phyloP scores from a whole-genome alignment of 2,329 filamentous ascomycete genomes.

The Pyrenophora graminea region DNA sequence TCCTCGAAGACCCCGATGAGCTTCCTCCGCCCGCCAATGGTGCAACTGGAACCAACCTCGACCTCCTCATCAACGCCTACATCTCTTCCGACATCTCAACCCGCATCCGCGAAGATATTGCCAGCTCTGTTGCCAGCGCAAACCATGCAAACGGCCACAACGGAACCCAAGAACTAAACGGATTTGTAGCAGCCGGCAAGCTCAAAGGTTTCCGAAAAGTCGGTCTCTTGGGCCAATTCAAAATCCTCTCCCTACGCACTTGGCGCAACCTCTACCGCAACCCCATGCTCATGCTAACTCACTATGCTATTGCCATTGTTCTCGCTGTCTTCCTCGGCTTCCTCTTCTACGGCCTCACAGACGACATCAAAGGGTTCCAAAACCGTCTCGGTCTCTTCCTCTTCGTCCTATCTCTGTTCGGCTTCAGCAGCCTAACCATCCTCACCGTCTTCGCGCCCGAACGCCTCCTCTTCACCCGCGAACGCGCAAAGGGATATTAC shows the following conservation, averaged over 20 bases:
- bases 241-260: constrained; percentile 85
- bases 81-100: constrained; percentile 75
- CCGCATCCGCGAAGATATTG: constrained; percentile 77
- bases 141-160: constrained; percentile 69
- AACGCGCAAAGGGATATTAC: constrained; percentile 97
- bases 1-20: constrained; percentile 71
- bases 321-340: constrained; percentile 93
- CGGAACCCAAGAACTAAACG: constrained; percentile 59
- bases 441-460: constrained; percentile 92
- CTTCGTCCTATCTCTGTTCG: constrained; percentile 92
- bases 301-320: constrained; percentile 95
- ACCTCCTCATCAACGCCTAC: constrained; percentile 78
- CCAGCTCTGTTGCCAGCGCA: constrained; percentile 67
- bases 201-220: constrained; percentile 83
- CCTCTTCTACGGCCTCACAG: constrained; percentile 93
- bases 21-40: constrained; percentile 61
- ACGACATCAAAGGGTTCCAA: constrained; percentile 96
- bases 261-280: constrained; percentile 98
- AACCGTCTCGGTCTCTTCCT: constrained; percentile 97
- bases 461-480: constrained; percentile 85
- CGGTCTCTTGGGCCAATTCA: constrained; percentile 78
- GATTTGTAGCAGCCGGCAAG: constrained; percentile 60
- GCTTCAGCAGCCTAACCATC: constrained; percentile 93
- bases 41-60: constrained; percentile 73
- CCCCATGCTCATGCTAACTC: constrained; percentile 96